Percentiles rank a stretch among this genome's conserved stretches.
Conservation (phyloP, 2,329 filamentous ascomycete genomes). For the Apiospora pterosperma region DNA sequence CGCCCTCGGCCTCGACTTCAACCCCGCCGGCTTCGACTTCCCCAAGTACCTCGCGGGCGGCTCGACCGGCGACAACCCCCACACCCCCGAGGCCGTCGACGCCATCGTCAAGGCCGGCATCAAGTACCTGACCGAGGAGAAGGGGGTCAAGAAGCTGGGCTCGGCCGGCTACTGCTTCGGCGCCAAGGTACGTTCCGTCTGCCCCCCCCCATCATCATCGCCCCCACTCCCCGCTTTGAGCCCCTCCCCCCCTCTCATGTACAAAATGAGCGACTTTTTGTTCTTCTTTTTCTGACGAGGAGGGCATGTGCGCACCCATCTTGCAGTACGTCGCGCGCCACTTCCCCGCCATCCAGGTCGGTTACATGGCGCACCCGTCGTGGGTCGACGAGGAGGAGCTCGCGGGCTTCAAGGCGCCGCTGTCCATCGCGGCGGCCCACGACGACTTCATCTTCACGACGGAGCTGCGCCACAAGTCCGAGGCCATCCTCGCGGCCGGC, state of each 20-base stretch:
- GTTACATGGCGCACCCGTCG: conserved; percentile 75
- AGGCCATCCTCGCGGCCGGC: conserved; percentile 57
- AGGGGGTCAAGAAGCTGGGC: conserved; percentile 57
- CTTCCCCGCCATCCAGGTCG: conserved; percentile 64
- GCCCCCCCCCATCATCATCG: background rate
- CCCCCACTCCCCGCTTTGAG: no score
- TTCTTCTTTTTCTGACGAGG: no score
- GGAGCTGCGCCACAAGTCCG: conserved; percentile 61
- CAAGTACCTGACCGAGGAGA: conserved; percentile 54
- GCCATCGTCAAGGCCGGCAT: conserved; percentile 48
- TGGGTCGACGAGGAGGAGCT: conserved; percentile 69
- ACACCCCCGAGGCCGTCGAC: conserved; percentile 43
- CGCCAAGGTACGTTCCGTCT: conserved; percentile 50
- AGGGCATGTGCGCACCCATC: background rate
- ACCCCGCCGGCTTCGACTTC: conserved; percentile 38
- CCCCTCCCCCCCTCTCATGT: background rate
- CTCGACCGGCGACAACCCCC: conserved; percentile 45
- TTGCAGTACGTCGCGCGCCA: conserved; percentile 65
- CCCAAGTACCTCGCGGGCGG: conserved; percentile 40
- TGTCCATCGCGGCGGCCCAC: conserved; percentile 65
- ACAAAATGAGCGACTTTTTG: no score
- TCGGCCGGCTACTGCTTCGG: conserved; percentile 74
- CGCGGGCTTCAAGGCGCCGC: conserved; percentile 59
- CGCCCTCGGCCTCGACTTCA: conserved; percentile 53
- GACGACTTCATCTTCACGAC: conserved; percentile 63